A percentile compares a stretch with the other conserved stretches of the same genome.
Conservation (phyloP, 2,329 filamentous ascomycete species). For the Stagonosporopsis cucurbitacearum region DNA sequence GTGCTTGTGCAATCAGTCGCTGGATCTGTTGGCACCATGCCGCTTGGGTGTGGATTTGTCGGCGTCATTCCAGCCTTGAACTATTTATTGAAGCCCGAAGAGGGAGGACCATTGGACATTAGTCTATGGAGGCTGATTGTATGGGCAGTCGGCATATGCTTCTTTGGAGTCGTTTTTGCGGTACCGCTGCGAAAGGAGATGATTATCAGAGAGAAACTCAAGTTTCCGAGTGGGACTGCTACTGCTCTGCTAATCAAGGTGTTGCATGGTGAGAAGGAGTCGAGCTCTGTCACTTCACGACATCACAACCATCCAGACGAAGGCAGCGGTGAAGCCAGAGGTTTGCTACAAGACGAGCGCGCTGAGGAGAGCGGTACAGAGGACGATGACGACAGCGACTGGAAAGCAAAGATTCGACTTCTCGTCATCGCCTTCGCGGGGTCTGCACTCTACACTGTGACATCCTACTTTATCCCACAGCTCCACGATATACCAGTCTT, state of each 20-base stretch:
- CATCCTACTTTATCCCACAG: conserved; percentile 88
- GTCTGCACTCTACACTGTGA: conserved; percentile 71
- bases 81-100: conserved; percentile 77
- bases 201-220: conserved; percentile 88
- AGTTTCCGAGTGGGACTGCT: conserved; percentile 94
- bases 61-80: conserved; percentile 93
- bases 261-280: conserved; percentile 69
- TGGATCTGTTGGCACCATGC: conserved; percentile 95
- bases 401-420: conserved; percentile 67
- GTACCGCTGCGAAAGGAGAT: conserved; percentile 90
- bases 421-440: conserved; percentile 65
- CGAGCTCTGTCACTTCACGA: conserved; percentile 16
- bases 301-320: conserved; percentile 12
- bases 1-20: conserved; percentile 96
- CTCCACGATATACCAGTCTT: conserved; percentile 88
- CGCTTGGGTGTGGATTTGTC: conserved; percentile 92
- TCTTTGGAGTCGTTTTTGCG: conserved; percentile 96
- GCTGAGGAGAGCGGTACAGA: conserved; percentile 26
- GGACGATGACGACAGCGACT: conserved; percentile 55
- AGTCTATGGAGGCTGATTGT: conserved; percentile 79
- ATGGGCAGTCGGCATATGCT: conserved; percentile 91
- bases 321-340: conserved; percentile 43
- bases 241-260: conserved; percentile 93
- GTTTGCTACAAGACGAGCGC: conserved; percentile 40
- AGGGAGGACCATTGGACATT: conserved; percentile 77